Evolutionary conservation across 1,139 yeast genomes (phyloP).

Genomic region (Suhomyces guaymorum): DNA sequence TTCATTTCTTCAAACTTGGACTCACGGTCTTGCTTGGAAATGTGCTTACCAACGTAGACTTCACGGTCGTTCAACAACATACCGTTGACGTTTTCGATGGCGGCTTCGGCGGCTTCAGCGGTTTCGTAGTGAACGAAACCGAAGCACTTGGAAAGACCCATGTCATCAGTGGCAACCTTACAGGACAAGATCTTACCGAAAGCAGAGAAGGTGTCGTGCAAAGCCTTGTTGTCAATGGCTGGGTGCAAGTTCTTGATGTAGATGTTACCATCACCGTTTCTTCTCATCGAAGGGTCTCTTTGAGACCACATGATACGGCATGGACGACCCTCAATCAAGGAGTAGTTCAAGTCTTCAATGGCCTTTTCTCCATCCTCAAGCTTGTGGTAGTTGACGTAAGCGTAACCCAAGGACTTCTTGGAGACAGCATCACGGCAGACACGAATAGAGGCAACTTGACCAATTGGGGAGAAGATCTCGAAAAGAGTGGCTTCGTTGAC

Average conservation of each 20-base stretch:
- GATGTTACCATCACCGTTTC: slow-evolving; percentile 95
- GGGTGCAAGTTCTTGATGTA: slow-evolving; percentile 98
- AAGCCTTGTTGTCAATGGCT: slow-evolving; percentile 97
- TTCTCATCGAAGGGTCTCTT: slow-evolving; percentile 96
- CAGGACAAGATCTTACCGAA: slow-evolving; percentile 96
- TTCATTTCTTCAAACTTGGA: slow-evolving; percentile 89
- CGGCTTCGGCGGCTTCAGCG: slow-evolving; percentile 90
- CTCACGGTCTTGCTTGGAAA: slow-evolving; percentile 92
- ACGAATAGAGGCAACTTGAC: slow-evolving; percentile 95
- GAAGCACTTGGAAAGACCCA: slow-evolving; percentile 91
- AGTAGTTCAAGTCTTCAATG: slow-evolving; percentile 92
- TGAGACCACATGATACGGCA: slow-evolving; percentile 99
- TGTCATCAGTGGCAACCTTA: slow-evolving; percentile 94
- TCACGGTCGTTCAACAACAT: slow-evolving; percentile 97
- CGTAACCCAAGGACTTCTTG: slow-evolving; percentile 96
- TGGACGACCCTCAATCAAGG: slow-evolving; percentile 91
- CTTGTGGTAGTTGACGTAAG: slow-evolving; percentile 95
- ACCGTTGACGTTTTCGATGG: slow-evolving; percentile 97
- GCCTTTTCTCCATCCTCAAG: slow-evolving; percentile 92
- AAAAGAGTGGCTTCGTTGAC: slow-evolving; percentile 94
- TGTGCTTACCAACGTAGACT: slow-evolving; percentile 94
- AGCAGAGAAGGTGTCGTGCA: slow-evolving; percentile 96
- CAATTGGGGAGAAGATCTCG: slow-evolving; percentile 92
- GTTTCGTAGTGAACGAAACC: slow-evolving; percentile 98
- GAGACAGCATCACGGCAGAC: slow-evolving; percentile 99